Evolutionary conservation across 2,329 filamentous ascomycete species (phyloP), one percentile per base, ranked within the genome.

Genomic region (Truncatella angustata): DNA sequence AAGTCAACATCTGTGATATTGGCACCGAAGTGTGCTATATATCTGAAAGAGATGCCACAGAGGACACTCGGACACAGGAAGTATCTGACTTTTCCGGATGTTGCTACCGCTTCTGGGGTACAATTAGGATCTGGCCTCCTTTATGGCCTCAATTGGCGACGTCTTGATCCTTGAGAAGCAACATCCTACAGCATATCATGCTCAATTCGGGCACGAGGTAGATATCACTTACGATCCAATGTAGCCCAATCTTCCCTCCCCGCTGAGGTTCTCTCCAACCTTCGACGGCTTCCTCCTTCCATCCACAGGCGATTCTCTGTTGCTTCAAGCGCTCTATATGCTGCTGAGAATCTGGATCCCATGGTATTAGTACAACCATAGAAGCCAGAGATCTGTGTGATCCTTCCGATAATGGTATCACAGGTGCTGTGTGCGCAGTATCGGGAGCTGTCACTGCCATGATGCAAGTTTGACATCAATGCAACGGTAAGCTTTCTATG

Each of bases 301-400:
- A 66, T 6, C 63, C 61, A 49, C 63, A 66, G 7, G 50, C 55
- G 10, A 55, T 46, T 4, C 63, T 55, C 50, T 66, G 63, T 35
- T 58, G 48, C 7, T 58, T 40, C 50, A 66, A 45, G 2, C 62
- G 45, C 10, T 60, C 32, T 5, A 60, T 34, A 37, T 66, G 63
- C 2, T 55, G 54, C 0, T 37, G 16, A 1, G 62, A 63, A 6
- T 62, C 52, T 0, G 61, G 54, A 36, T 65, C 63, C 59, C 61
- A 66, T 4, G 62, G 63, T 16, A 66, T 55, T 18, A 65, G 28
- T 32, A 32, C 28, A 14, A 32, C 28, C 28, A 14, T 9, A 9
- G 28, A 7, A 7, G 7, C 14, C 28, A 9, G 28, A 7, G 28
- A 7, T 14, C 14, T 32, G 28, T 14, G 28, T 7, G 28, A 7